Evolutionary conservation across 176 grass and related monocot genomes (phyloP), one percentile per base, ranked within the genome.

Genomic region (Zea luxurians): DNA sequence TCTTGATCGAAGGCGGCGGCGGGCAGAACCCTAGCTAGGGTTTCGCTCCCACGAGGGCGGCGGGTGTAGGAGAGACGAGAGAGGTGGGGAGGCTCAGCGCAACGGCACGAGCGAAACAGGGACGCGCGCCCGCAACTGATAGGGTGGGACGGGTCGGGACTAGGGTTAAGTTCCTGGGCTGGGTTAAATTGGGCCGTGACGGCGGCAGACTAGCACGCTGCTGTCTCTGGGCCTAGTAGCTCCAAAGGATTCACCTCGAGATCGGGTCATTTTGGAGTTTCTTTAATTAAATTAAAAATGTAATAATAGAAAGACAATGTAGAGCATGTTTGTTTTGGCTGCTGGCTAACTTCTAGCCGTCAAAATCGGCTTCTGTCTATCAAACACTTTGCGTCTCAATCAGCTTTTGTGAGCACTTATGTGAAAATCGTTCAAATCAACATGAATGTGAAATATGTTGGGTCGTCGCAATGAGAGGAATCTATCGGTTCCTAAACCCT

Each of bases 21-120:
- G 78, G 42, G 48, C 27, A 71, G 59, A 87, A 83, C 85, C 85
- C 85, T 83, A 82, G 85, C 41, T 82, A 87, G 79, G 85, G 85
- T 77, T 87, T 77, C 84, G 38, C 45, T 38, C 45, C 9, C n/a
- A 15, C 47, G 63, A 4, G 61, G 71, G 72, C 37, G 64, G 68
- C 60, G 74, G 44, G 44, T 64, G 45, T 41, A 61, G 72, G 1
- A 27, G 27, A 27, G 27, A 27, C 27, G 53, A 5, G 53, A 75
- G 38, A 59, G 53, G 49, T 37, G 71, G 71, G 52, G 8, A 43
- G 55, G 68, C 13, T 13, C 37, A 17, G 37, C 13, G 11, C 4
- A 4, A 63, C 48, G 61, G 61, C 34, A 11, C 61, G 36, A 65
- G 35, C 37, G 47, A 50, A 50, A 46, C 68, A 50, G 68, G 15